These are phyloP conservation scores for Arthrobotrys sphaeroides DNA, from an alignment of 2,329 filamentous ascomycete species.

Conservation along the genomic window DNA sequence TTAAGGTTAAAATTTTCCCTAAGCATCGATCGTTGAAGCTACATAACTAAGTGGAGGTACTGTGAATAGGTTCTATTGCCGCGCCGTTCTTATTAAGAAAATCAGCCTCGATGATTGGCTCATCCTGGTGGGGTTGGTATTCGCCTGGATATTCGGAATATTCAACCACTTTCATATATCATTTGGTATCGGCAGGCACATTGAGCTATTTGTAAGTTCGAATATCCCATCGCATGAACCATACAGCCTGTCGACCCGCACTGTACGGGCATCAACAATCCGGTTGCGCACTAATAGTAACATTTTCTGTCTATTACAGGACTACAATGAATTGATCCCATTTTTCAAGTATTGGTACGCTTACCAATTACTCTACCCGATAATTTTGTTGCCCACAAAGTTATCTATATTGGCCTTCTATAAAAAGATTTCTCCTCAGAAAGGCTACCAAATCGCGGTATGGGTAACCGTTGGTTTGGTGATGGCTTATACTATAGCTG, in stretches of 20 bases:
- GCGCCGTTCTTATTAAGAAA: slow-evolving; percentile 50
- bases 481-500: slow-evolving; percentile 58
- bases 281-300: not conserved
- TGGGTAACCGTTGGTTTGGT: slow-evolving; percentile 60
- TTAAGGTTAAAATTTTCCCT: not conserved
- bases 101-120: slow-evolving; percentile 60
- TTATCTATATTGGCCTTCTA: slow-evolving; percentile 63
- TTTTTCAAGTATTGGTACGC: slow-evolving; percentile 61
- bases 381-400: slow-evolving; percentile 61
- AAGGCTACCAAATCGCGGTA: slow-evolving; percentile 56
- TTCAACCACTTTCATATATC: slow-evolving; percentile 55
- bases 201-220: slow-evolving; percentile 59
- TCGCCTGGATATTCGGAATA: slow-evolving; percentile 54
- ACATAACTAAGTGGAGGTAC: not conserved
- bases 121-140: slow-evolving; percentile 58
- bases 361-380: slow-evolving; percentile 61
- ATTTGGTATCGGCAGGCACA: slow-evolving; percentile 54
- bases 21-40: not conserved
- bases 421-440: slow-evolving; percentile 60
- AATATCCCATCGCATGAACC: slow-evolving; percentile 57
- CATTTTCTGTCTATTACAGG: not conserved
- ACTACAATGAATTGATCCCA: slow-evolving; percentile 43
- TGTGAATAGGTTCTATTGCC: slow-evolving; percentile 53
- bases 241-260: not conserved
- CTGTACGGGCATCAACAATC: not conserved